Conservation (phyloP, 306 rosid species). For the Nissolia schottii region DNA sequence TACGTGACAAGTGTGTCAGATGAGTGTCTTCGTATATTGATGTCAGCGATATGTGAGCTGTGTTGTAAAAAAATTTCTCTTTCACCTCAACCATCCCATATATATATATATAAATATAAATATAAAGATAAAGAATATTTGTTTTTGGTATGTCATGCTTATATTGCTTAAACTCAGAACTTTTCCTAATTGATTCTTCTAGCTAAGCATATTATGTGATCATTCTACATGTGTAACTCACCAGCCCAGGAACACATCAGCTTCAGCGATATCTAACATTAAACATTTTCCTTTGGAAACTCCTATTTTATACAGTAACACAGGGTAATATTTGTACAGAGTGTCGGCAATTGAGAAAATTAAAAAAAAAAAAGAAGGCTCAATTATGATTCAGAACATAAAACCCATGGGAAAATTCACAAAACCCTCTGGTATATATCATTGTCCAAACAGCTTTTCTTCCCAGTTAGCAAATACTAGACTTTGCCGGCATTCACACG, state of each 20-base stretch:
- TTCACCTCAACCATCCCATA: too few relatives aligned
- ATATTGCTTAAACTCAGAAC: background rate
- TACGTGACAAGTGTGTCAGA: too few relatives aligned
- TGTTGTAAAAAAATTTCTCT: too few relatives aligned
- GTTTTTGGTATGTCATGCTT: slow-evolving; percentile 2
- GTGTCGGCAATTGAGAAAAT: background rate
- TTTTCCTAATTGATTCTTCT: background rate
- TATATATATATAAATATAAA: too few relatives aligned
- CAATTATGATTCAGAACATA: background rate
- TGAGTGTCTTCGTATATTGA: too few relatives aligned
- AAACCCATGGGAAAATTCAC: background rate
- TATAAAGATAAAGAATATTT: too few relatives aligned
- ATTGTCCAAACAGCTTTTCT: background rate
- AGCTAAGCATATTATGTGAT: background rate
- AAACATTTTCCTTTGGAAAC: background rate
- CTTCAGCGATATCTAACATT: background rate
- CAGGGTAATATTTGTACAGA: background rate
- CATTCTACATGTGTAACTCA: background rate
- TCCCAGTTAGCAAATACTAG: background rate
- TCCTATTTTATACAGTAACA: background rate
- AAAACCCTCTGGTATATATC: background rate
- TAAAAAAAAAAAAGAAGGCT: background rate
- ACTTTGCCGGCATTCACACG: background rate
- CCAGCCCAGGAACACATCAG: background rate
- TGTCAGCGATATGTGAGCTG: too few relatives aligned